Percentiles rank a stretch among this genome's conserved stretches.
phyloP scores from a whole-genome alignment of 225 moss, liverwort and hornwort genomes.

The Climacium dendroides region DNA sequence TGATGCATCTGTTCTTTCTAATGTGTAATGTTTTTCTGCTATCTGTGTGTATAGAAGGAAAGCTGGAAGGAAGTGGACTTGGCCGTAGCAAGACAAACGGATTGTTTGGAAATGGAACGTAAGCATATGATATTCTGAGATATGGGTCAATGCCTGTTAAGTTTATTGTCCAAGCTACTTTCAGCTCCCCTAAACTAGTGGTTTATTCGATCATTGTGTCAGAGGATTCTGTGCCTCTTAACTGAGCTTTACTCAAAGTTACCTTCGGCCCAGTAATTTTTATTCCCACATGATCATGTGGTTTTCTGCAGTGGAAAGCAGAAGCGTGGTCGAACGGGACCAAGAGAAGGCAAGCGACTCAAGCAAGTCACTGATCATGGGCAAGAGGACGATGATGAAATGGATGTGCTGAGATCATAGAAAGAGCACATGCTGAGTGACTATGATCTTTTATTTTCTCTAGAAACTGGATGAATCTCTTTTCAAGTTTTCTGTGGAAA shows the following conservation, averaged over 20 bases:
- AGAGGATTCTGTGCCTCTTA: neutral
- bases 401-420: slow-evolving; percentile 47
- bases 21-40: neutral
- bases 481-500: neutral
- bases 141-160: neutral
- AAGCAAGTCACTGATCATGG: slow-evolving; percentile 90
- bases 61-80: slow-evolving; percentile 59
- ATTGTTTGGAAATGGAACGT: slow-evolving; percentile 75
- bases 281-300: neutral
- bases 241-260: neutral
- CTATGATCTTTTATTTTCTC: neutral
- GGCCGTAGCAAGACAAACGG: slow-evolving; percentile 80
- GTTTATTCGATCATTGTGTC: neutral
- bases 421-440: neutral
- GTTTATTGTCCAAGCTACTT: neutral
- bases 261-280: neutral
- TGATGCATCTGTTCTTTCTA: neutral
- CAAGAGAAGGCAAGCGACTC: slow-evolving; percentile 90
- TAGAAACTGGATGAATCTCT: neutral
- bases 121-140: slow-evolving; percentile 4
- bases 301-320: slow-evolving; percentile 64
- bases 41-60: slow-evolving; percentile 52
- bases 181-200: neutral
- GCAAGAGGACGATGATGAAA: slow-evolving; percentile 83
- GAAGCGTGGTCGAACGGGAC: slow-evolving; percentile 88